A percentile compares a stretch with the other conserved stretches of the same genome.
Conservation (phyloP, 768 basidiomycete genomes). For the Gelatoporia subvermispora region DNA sequence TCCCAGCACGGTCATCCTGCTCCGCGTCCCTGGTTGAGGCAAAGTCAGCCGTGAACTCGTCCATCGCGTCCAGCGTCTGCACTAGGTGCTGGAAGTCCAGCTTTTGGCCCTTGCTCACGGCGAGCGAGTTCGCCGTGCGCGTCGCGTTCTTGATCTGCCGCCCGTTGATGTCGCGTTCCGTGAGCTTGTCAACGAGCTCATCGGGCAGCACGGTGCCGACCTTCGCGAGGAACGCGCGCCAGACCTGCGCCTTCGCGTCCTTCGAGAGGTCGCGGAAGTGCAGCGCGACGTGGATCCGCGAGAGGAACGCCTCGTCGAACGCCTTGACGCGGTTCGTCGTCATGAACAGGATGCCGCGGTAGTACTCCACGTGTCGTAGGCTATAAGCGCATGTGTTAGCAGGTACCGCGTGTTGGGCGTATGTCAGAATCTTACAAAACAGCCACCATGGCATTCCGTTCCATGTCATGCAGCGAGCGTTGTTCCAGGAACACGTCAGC, state of each 20-base stretch:
- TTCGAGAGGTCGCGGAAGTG: conserved; percentile 24
- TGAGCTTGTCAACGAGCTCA: conserved; percentile 40
- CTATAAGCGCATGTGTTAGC: not conserved
- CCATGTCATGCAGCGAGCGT: conserved; percentile 52
- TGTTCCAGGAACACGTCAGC: conserved; percentile 58
- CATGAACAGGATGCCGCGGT: conserved; percentile 34
- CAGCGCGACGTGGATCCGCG: conserved; percentile 53
- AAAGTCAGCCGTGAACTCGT: conserved; percentile 31
- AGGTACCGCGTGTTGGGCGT: not conserved
- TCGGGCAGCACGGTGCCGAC: conserved; percentile 23
- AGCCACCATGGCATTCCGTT: conserved; percentile 67
- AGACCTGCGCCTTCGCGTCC: conserved; percentile 19
- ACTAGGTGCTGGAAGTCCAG: conserved; percentile 44
- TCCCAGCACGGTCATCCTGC: too few relatives aligned
- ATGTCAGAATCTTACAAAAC: conserved; percentile 32
- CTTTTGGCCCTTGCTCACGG: conserved; percentile 41
- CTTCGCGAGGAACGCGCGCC: conserved; percentile 21
- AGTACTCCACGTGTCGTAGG: conserved; percentile 29
- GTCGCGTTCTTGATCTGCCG: conserved; percentile 68
- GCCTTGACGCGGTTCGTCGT: conserved; percentile 40
- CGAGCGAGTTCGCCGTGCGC: conserved; percentile 56
- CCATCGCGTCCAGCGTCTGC: conserved; percentile 59
- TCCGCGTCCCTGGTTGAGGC: not conserved
- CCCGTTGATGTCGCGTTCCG: conserved; percentile 51
- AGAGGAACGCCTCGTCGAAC: conserved; percentile 67